Percentiles rank a stretch among this genome's conserved stretches.
phyloP scores from a whole-genome alignment of 495 filamentous ascomycete genomes.

The Tuber microsphaerosporum region DNA sequence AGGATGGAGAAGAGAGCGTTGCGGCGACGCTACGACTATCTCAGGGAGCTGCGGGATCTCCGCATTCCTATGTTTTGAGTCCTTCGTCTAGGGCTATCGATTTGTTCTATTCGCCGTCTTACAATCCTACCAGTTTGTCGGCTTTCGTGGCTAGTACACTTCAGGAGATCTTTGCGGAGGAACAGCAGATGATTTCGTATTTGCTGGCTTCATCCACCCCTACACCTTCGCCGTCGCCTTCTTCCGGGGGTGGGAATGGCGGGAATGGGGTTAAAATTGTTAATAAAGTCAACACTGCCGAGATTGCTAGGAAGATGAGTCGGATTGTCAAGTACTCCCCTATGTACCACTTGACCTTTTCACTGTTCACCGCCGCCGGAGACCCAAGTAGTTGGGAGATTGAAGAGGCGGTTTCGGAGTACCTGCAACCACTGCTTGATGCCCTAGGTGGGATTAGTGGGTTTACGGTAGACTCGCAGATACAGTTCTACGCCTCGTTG shows the following conservation, averaged over 20 bases:
- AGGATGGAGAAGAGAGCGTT: conserved; percentile 46
- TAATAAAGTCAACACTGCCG: conserved; percentile 42
- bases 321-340: conserved; percentile 84
- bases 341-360: conserved; percentile 93
- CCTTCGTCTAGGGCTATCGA: conserved; percentile 66
- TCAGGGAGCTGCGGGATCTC: conserved; percentile 51
- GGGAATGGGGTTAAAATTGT: conserved; percentile 34
- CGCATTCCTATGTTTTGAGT: conserved; percentile 43
- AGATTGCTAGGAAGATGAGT: conserved; percentile 60
- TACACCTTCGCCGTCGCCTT: conserved; percentile 46
- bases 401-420: conserved; percentile 69
- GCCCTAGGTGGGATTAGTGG: conserved; percentile 76
- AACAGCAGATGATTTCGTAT: conserved; percentile 80
- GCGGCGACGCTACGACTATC: conserved; percentile 65
- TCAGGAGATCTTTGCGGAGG: conserved; percentile 73
- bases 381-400: conserved; percentile 87
- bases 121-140: conserved; percentile 68
- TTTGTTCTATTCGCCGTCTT: conserved; percentile 68
- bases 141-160: conserved; percentile 73
- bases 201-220: conserved; percentile 57
- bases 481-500: conserved; percentile 83
- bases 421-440: conserved; percentile 72
- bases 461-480: conserved; percentile 93
- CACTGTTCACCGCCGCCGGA: conserved; percentile 73
- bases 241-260: conserved; percentile 22